phyloP scores from a whole-genome alignment of 768 basidiomycete genomes.

The Suillus clintonianus region DNA sequence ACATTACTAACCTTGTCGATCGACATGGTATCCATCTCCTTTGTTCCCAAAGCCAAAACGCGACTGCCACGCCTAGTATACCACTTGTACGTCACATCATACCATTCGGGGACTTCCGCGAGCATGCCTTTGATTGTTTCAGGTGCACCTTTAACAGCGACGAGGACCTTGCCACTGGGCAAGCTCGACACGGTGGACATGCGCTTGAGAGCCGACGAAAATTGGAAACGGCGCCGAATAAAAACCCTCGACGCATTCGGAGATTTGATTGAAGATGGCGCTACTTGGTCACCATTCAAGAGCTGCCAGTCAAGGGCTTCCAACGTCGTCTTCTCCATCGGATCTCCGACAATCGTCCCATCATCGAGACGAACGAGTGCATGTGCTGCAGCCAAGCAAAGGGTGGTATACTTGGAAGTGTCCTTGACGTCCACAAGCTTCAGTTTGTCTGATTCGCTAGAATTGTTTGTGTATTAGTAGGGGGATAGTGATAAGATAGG shows the following conservation, averaged over 20 bases:
- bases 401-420: too few species aligned
- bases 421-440: too few species aligned
- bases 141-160: conserved; percentile 93
- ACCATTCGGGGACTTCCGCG: conserved; percentile 64
- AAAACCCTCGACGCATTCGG: conserved; percentile 61
- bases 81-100: conserved; percentile 95
- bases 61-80: conserved; percentile 92
- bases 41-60: conserved; percentile 88
- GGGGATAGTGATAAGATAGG: too few species aligned
- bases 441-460: too few species aligned
- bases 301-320: conserved; percentile 90
- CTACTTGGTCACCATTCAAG: conserved; percentile 70
- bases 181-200: conserved; percentile 89
- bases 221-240: conserved; percentile 94
- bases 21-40: conserved; percentile 73
- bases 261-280: conserved; percentile 52
- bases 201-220: conserved; percentile 95
- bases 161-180: conserved; percentile 60
- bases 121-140: conserved; percentile 96
- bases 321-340: conserved; percentile 98
- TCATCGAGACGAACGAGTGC: conserved; percentile 94
- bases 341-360: conserved; percentile 92
- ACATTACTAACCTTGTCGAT: conserved; percentile 61
- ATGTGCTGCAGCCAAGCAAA: too few species aligned
- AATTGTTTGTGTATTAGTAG: too few species aligned